These are phyloP conservation scores for Marsdenia floribunda DNA, from an alignment of 257 asterid species.

Conservation along the genomic window DNA sequence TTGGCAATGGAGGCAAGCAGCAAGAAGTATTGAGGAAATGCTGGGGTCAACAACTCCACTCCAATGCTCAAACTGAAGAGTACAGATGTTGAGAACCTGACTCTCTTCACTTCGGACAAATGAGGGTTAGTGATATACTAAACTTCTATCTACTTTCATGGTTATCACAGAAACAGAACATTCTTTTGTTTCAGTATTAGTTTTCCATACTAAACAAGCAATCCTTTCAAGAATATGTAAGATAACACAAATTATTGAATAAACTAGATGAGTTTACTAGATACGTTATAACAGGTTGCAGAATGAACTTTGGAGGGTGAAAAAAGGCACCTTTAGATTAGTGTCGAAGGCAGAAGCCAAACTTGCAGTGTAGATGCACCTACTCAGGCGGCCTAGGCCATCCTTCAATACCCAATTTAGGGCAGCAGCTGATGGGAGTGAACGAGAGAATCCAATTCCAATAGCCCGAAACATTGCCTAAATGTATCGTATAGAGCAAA, in stretches of 20 bases:
- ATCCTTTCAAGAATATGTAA: neutral
- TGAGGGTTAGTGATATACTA: conserved; percentile 13
- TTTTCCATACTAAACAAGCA: neutral
- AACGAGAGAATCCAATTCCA: conserved; percentile 81
- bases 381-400: conserved; percentile 87
- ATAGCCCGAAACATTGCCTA: conserved; percentile 99
- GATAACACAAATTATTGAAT: neutral
- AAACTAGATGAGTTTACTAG: neutral
- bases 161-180: neutral
- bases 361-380: conserved; percentile 92
- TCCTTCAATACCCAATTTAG: conserved; percentile 96
- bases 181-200: neutral
- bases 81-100: conserved; percentile 81
- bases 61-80: conserved; percentile 93
- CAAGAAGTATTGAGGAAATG: conserved; percentile 71
- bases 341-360: conserved; percentile 95
- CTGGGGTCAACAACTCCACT: conserved; percentile 86
- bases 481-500: conserved; percentile 17
- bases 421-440: conserved; percentile 97
- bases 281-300: neutral
- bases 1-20: conserved; percentile 94
- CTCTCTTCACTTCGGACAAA: conserved; percentile 59
- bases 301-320: neutral
- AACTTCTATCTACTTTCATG: neutral
- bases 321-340: conserved; percentile 66